Evolutionary conservation across 2,329 filamentous ascomycete species (phyloP).

Genomic region (Ambrosiella beaveri): DNA sequence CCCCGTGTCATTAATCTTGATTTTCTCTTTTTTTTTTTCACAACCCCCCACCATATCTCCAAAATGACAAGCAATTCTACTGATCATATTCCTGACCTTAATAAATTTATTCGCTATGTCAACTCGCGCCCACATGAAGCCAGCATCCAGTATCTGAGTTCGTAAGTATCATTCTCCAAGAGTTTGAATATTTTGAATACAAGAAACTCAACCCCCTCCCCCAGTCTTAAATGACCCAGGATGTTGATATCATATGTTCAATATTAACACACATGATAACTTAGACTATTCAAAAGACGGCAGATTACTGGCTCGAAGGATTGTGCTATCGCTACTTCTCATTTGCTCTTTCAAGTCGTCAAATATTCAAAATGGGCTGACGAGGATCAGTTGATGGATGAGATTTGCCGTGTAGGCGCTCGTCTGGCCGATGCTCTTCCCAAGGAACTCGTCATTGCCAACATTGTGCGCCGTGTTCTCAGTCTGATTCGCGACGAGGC

Average conservation of each 20-base stretch:
- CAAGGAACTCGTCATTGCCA: conserved; percentile 79
- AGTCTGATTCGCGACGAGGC: conserved; percentile 85
- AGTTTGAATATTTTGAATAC: background rate
- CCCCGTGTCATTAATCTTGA: too few relatives aligned
- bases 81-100: conserved; percentile 48
- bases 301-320: conserved; percentile 78
- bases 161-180: conserved; percentile 34
- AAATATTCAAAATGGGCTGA: conserved; percentile 64
- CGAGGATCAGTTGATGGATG: conserved; percentile 59
- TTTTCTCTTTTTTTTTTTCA: background rate
- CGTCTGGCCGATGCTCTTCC: conserved; percentile 70
- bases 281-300: conserved; percentile 69
- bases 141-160: conserved; percentile 68
- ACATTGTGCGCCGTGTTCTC: conserved; percentile 79
- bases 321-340: conserved; percentile 80
- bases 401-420: conserved; percentile 62
- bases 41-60: background rate
- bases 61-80: background rate
- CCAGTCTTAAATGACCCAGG: background rate
- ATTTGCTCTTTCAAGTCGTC: conserved; percentile 74
- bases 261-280: background rate
- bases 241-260: background rate
- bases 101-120: conserved; percentile 62
- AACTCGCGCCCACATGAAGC: conserved; percentile 61
- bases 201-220: background rate